Evolutionary conservation across 2,329 filamentous ascomycete species (phyloP), one percentile per base, ranked within the genome.

Genomic region (Zasmidium citrigriseum): DNA sequence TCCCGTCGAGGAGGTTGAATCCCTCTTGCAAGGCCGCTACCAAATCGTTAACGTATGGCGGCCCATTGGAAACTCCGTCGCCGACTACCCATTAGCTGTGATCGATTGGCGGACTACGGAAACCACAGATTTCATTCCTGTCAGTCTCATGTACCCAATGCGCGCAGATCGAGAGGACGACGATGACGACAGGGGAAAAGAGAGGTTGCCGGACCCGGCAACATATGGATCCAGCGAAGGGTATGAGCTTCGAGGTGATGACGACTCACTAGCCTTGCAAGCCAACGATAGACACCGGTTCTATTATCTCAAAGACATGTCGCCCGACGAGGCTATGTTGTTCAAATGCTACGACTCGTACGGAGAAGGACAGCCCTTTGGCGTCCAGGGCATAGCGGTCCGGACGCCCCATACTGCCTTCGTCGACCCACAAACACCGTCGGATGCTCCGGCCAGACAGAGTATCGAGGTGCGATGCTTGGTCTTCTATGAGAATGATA

Each of bases 391-490:
- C 0, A 53, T 78, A 2, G 77, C 77, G 12, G 68, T 79, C 2
- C 65, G 77, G 49, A 79, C 78, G 27, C 86, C 91, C 12, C 90
- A 96, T 76, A 87, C 87, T 10, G 91, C 91, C 0, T 97, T 96
- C 75, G 78, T 82, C 34, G 89, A 96, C 72, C 88, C 89, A 1
- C 78, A 87, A 60, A 91, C 89, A 0, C 83, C 86, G 2, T 76
- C 80, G 20, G 89, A 87, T 48, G 90, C 89, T 3, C 85, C 86
- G 64, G 83, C 83, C 0, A 82, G 92, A 64, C 89, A 96, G 79
- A 96, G 91, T 71, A 96, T 96, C 70, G 92, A 96, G 74, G 89
- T 96, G 20, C 82, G 92, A 65, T 87, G 90, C 34, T 79, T 96
- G 73, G 89, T 96, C 0, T 96, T 96, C 22, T 56, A 56, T 25